Evolutionary conservation across 139 green algal species (phyloP), one percentile per base, ranked within the genome.

Genomic region (Astrephomene gubernaculifera): DNA sequence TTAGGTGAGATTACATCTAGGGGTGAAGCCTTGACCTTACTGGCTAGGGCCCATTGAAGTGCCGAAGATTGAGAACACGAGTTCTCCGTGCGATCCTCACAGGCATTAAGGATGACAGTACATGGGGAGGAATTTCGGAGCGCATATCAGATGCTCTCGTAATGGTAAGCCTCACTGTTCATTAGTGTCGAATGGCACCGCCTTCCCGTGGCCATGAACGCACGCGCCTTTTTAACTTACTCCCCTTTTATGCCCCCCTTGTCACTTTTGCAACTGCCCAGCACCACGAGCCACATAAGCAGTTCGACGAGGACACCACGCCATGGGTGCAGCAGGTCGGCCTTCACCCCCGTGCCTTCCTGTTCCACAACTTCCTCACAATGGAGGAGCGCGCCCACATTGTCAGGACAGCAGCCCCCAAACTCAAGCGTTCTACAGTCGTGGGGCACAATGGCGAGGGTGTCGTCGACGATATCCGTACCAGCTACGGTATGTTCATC

Each of bases 291-390:
- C 60, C 60, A 12, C 9, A 83, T 21, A 45, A 73, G 60, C 38
- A 82, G 39, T 82, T 82, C 12, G 78, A 84, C 0, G 78, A 67
- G 35, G 78, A 84, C 14, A 41, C 76, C 4, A 83, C 76, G 41
- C 76, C 76, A 4, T 83, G 93, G 93, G 82, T 95, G 3, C 88
- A 96, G 91, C 79, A 83, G n/a, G 38, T 97, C 5, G 94, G 91
- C 3, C 92, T 89, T 70, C 49, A 89, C 0, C 94, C 94, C 14
- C 82, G 94, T 4, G 89, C 89, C 21, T 97, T 93, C 52, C 39
- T 96, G 24, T 96, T 92, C 81, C 95, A 98, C 88, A 95, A 95
- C 90, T 96, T 97, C 75, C 85, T 97, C 17, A 92, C 87, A 8
- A 43, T 74, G 2, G 88, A 84, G 17, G 94, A 96, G 81, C 91